These are phyloP conservation scores for Neurospora sp. DNA, from an alignment of 495 filamentous ascomycete genomes.

Conservation along the genomic window DNA sequence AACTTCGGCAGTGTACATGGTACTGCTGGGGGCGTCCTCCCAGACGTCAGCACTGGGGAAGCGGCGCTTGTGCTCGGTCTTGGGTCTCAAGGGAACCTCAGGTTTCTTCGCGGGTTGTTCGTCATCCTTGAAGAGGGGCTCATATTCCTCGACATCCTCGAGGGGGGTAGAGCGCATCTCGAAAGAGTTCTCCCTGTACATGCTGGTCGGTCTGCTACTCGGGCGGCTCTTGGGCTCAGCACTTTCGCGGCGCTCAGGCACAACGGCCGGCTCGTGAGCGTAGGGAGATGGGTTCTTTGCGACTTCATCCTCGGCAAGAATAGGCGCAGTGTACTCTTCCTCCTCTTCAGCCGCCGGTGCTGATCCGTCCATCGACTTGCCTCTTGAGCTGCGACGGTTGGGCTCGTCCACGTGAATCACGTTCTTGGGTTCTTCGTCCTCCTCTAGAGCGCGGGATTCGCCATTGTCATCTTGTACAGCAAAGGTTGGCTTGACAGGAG, in stretches of 20 bases:
- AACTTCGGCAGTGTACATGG: conserved; percentile 75
- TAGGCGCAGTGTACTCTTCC: conserved; percentile 52
- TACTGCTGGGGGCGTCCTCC: conserved; percentile 90
- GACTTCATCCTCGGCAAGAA: conserved; percentile 86
- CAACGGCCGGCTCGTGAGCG: conserved; percentile 55
- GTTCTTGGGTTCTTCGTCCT: conserved; percentile 8
- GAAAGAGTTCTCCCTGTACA: conserved; percentile 28
- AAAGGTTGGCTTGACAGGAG: conserved; percentile 13
- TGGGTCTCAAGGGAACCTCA: conserved; percentile 35
- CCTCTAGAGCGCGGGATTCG: conserved; percentile 34
- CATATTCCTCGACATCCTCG: conserved; percentile 88
- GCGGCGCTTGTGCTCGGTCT: conserved; percentile 55
- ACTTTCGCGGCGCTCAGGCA: conserved; percentile 52
- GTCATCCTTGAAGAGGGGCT: conserved; percentile 87
- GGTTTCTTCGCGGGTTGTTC: conserved; percentile 41
- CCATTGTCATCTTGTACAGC: conserved; percentile 12
- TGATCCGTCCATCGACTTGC: conserved; percentile 43
- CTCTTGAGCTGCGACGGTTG: conserved; percentile 50
- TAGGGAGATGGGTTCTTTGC: conserved; percentile 56
- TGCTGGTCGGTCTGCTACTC: conserved; percentile 59
- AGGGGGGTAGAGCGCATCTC: conserved; percentile 58
- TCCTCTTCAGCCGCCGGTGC: conserved; percentile 30
- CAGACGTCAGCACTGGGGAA: conserved; percentile 94
- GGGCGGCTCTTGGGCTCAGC: conserved; percentile 52
- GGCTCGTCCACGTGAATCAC: conserved; percentile 73